Evolutionary conservation across 2,329 filamentous ascomycete genomes (phyloP).

Genomic region (Diaporthe sp.): DNA sequence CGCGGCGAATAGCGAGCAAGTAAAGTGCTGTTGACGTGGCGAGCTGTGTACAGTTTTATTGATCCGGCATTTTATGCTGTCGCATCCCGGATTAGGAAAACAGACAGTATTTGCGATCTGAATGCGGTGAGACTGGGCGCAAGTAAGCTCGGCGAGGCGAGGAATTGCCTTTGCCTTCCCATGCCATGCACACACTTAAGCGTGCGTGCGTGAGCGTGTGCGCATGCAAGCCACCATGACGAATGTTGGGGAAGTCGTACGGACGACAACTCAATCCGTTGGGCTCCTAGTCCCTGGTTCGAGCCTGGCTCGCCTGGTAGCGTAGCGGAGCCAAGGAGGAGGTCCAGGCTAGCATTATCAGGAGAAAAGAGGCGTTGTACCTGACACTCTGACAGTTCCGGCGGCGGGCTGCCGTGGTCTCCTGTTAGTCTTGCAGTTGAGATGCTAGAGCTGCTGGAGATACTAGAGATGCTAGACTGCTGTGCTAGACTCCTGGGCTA

Average conservation of each 20-base stretch:
- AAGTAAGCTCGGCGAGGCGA: constrained; percentile 12
- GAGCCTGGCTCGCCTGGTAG: too few species aligned
- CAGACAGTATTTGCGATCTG: constrained; percentile 17
- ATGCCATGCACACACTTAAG: constrained; percentile 2
- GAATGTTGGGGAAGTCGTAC: constrained; percentile 31
- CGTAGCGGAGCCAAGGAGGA: constrained; percentile 14
- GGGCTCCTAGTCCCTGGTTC: constrained; percentile 16
- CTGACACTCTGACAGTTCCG: constrained; percentile 37
- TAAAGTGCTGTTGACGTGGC: constrained; percentile 10
- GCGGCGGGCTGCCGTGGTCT: background rate
- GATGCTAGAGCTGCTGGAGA: background rate
- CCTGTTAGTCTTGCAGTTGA: constrained; percentile 21
- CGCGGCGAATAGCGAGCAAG: constrained; percentile 19
- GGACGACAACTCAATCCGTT: constrained; percentile 16
- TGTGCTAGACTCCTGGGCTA: background rate
- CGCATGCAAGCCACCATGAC: constrained; percentile 20
- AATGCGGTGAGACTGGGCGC: constrained; percentile 18
- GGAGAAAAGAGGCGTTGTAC: constrained; percentile 15
- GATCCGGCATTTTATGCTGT: constrained; percentile 6
- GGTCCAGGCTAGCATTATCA: background rate
- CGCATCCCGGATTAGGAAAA: constrained; percentile 30
- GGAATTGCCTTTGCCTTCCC: background rate
- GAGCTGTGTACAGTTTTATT: constrained; percentile 7
- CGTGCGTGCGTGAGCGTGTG: constrained; percentile 9
- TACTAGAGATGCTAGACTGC: background rate